Conservation (phyloP, 2,329 filamentous ascomycete species). For the Cladophialophora bantiana region DNA sequence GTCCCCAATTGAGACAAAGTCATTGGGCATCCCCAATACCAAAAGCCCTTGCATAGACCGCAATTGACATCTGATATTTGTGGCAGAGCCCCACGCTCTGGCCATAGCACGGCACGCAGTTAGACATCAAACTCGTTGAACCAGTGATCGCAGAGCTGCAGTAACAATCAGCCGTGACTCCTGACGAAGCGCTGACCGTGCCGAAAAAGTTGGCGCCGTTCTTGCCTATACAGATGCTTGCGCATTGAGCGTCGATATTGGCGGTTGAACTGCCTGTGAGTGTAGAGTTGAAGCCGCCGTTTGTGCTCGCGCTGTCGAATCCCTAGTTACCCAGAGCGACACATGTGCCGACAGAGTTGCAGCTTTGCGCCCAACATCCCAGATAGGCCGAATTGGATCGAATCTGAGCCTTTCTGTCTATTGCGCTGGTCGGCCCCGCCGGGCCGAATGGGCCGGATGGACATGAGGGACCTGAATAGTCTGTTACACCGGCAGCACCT, state of each 20-base stretch:
- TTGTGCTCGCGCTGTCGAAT: slow-evolving; percentile 15
- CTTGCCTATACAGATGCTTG: slow-evolving; percentile 24
- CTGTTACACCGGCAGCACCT: not conserved
- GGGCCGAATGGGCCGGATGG: slow-evolving; percentile 9
- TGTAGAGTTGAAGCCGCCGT: slow-evolving; percentile 26
- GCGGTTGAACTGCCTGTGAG: slow-evolving; percentile 18
- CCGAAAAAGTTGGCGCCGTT: slow-evolving; percentile 30
- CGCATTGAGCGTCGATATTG: slow-evolving; percentile 31
- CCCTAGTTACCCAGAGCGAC: slow-evolving; percentile 11
- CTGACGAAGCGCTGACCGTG: slow-evolving; percentile 13
- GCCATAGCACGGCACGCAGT: slow-evolving; percentile 29
- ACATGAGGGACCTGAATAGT: slow-evolving; percentile 15
- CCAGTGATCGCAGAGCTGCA: slow-evolving; percentile 25
- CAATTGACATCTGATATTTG: slow-evolving; percentile 14
- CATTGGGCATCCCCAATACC: not conserved
- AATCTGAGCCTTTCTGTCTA: not conserved
- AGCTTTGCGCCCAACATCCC: slow-evolving; percentile 31
- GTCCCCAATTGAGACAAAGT: not conserved
- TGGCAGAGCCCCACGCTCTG: slow-evolving; percentile 24
- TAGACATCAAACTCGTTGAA: not conserved
- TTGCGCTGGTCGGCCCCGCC: slow-evolving; percentile 7
- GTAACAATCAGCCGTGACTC: slow-evolving; percentile 28
- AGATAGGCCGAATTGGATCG: slow-evolving; percentile 29
- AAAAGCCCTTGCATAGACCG: slow-evolving; percentile 33
- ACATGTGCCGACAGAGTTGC: not conserved